Percentiles rank a stretch among this genome's conserved stretches.
Conservation (phyloP, 2,329 filamentous ascomycete species). For the Berkeleyomyces rouxiae region DNA sequence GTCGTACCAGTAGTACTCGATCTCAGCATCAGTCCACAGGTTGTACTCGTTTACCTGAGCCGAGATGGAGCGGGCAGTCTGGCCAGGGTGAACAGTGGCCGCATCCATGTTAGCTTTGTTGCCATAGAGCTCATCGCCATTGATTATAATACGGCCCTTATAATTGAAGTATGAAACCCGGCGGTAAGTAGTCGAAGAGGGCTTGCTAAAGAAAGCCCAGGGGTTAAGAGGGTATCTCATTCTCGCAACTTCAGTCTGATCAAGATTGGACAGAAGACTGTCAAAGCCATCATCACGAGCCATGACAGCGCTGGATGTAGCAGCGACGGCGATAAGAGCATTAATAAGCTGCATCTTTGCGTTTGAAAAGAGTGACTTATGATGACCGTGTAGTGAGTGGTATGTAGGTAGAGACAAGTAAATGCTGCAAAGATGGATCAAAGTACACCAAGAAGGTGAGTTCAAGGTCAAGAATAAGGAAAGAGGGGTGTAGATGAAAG, state of each 20-base stretch:
- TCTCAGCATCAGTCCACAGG: not conserved
- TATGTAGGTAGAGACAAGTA: too few species aligned
- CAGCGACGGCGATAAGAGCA: not conserved
- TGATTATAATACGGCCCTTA: slow-evolving; percentile 8
- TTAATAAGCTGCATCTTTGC: not conserved
- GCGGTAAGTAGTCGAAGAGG: not conserved
- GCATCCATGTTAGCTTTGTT: slow-evolving; percentile 1
- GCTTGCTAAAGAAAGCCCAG: not conserved
- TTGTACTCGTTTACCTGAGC: not conserved
- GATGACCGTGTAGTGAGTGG: too few species aligned
- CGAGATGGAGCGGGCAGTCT: not conserved
- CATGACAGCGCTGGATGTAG: not conserved
- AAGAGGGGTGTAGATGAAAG: too few species aligned
- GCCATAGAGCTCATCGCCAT: slow-evolving; percentile 12
- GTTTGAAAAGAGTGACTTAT: not conserved
- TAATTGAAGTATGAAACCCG: slow-evolving; percentile 9
- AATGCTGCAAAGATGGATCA: too few species aligned
- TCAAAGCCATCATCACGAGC: not conserved
- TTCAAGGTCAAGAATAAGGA: too few species aligned
- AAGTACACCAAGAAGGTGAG: too few species aligned
- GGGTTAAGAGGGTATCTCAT: slow-evolving; percentile 2
- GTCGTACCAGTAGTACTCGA: slow-evolving; percentile 3
- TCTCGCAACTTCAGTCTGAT: not conserved
- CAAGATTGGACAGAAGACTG: not conserved
- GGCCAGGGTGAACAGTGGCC: not conserved